phyloP scores from a whole-genome alignment of 2,329 filamentous ascomycete species.

The Beauveria varroae region DNA sequence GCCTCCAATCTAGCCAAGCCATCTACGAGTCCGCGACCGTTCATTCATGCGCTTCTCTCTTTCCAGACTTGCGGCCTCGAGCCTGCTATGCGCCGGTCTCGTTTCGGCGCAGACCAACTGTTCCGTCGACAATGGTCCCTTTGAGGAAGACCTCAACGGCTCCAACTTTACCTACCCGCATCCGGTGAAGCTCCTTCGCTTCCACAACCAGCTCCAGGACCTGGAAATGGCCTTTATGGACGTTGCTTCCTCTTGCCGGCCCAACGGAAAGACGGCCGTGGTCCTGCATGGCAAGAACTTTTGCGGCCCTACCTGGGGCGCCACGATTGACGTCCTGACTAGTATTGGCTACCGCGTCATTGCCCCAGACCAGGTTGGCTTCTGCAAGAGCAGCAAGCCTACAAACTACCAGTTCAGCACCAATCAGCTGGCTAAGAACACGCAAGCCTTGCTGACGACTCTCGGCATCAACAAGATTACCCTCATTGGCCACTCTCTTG shows the following conservation, averaged over 20 bases:
- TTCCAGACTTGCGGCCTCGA: constrained; percentile 13
- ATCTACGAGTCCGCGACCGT: not conserved
- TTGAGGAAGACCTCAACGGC: constrained; percentile 36
- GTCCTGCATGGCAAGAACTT: constrained; percentile 51
- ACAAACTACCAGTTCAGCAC: constrained; percentile 43
- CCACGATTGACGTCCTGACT: constrained; percentile 35
- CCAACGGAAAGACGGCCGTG: constrained; percentile 35
- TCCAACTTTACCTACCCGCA: constrained; percentile 47
- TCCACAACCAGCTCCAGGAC: constrained; percentile 39
- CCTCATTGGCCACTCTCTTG: constrained; percentile 47
- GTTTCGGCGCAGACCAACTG: constrained; percentile 21
- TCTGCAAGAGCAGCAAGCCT: constrained; percentile 50
- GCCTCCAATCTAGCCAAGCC: not conserved
- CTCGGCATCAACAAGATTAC: constrained; percentile 36
- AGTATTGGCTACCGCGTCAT: constrained; percentile 42
- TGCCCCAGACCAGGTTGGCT: constrained; percentile 47
- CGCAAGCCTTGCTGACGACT: constrained; percentile 35
- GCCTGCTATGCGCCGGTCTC: constrained; percentile 15
- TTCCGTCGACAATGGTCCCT: constrained; percentile 28
- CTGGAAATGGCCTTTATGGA: constrained; percentile 52
- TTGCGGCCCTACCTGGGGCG: constrained; percentile 45
- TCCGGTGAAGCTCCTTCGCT: constrained; percentile 40
- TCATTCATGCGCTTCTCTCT: constrained; percentile 20
- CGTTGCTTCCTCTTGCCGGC: constrained; percentile 27
- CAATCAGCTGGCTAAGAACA: constrained; percentile 44